A percentile compares a stretch with the other conserved stretches of the same genome.
Evolutionary conservation across 805 yeast species (phyloP).

Genomic region (Yarrowia sp.): DNA sequence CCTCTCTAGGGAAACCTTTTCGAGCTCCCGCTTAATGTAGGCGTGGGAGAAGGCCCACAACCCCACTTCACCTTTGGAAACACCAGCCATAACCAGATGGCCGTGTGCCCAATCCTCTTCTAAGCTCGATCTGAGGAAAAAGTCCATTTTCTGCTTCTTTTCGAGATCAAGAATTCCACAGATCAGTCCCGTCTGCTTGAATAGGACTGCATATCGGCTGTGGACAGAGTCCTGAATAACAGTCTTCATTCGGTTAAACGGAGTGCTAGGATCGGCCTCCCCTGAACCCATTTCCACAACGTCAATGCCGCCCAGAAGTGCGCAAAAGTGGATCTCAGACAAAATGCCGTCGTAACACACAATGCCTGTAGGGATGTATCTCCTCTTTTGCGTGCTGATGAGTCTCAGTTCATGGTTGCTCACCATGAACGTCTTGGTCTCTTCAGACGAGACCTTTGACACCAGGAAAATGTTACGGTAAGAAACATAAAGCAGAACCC

Average conservation of each 20-base stretch:
- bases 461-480: conserved; percentile 5
- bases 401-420: conserved; percentile 6
- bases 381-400: neutral
- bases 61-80: conserved; percentile 1
- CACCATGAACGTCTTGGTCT: conserved; percentile 12
- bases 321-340: conserved; percentile 16
- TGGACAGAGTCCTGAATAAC: conserved; percentile 12
- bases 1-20: conserved; percentile 4
- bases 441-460: conserved; percentile 13
- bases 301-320: conserved; percentile 13
- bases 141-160: conserved; percentile 14
- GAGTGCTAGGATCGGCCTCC: conserved; percentile 10
- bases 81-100: conserved; percentile 32
- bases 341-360: conserved; percentile 10
- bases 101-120: conserved; percentile 22
- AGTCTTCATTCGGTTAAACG: conserved; percentile 24
- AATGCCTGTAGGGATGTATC: conserved; percentile 8
- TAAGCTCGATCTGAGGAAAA: neutral
- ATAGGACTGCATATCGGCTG: conserved; percentile 2
- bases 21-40: conserved; percentile 2
- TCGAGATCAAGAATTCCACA: conserved; percentile 14
- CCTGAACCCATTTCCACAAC: conserved; percentile 4
- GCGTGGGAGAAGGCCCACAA: conserved; percentile 6
- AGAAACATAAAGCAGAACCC: conserved; percentile 1
- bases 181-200: conserved; percentile 11